Evolutionary conservation across 305 asterid species (phyloP).

Genomic region (Solanum hybrid): DNA sequence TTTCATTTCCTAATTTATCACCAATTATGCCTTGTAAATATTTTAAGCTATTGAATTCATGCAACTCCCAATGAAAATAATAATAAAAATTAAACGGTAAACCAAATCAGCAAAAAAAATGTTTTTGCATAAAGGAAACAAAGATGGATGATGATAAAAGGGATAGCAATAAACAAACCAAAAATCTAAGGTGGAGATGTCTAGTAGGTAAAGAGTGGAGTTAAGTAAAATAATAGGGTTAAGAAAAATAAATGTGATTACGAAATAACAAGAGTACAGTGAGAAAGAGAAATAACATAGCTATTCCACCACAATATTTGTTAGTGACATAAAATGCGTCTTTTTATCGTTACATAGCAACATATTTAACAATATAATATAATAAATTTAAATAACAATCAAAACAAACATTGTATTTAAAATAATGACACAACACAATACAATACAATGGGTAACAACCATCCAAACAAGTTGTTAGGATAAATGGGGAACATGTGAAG

Average conservation of each 20-base stretch:
- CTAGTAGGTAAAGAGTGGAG: background rate
- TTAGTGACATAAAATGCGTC: background rate
- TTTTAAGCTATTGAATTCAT: background rate
- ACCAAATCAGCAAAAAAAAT: background rate
- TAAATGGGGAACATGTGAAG: background rate
- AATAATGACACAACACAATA: background rate
- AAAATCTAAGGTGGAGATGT: background rate
- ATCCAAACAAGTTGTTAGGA: background rate
- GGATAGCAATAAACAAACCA: background rate
- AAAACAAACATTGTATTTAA: background rate
- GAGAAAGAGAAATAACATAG: background rate
- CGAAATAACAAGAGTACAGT: background rate
- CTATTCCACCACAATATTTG: background rate
- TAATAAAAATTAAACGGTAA: background rate
- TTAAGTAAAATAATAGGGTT: background rate
- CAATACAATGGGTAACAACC: background rate
- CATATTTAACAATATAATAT: background rate
- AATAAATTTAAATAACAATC: background rate
- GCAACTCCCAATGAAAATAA: background rate
- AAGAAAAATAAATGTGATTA: background rate
- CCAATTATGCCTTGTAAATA: background rate
- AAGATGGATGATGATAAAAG: background rate
- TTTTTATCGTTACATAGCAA: background rate
- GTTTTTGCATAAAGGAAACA: background rate
- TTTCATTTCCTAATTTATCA: background rate